Percentiles rank a stretch among this genome's conserved stretches.
phyloP scores from a whole-genome alignment of 805 yeast genomes.

The Lachancea kluyveri region DNA sequence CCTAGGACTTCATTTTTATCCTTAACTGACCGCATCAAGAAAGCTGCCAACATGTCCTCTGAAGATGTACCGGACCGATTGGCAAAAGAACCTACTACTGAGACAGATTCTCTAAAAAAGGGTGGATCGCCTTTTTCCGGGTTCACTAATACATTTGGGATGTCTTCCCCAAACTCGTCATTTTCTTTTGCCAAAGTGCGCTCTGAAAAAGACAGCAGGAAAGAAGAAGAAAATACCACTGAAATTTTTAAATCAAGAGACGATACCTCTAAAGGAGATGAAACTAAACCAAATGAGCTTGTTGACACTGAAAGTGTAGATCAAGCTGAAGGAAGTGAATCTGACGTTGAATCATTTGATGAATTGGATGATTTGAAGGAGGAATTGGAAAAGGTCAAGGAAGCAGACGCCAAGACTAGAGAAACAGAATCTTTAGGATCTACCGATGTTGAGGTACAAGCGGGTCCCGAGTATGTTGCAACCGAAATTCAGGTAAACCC shows the following conservation, averaged over 20 bases:
- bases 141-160: slow-evolving; percentile 17
- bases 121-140: slow-evolving; percentile 22
- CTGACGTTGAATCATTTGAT: slow-evolving; percentile 18
- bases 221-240: slow-evolving; percentile 4
- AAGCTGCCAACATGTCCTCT: slow-evolving; percentile 19
- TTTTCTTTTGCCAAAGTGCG: slow-evolving; percentile 13
- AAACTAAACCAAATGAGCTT: slow-evolving; percentile 6
- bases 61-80: slow-evolving; percentile 7
- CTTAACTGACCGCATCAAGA: slow-evolving; percentile 23
- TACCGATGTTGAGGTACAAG: no score
- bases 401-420: neutral
- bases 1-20: slow-evolving; percentile 15
- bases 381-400: slow-evolving; percentile 12
- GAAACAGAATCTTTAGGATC: no score
- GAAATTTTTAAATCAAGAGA: neutral
- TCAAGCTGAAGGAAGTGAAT: slow-evolving; percentile 5
- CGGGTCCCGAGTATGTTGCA: no score
- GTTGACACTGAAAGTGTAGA: slow-evolving; percentile 11
- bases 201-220: slow-evolving; percentile 2
- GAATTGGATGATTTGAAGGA: slow-evolving; percentile 17
- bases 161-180: slow-evolving; percentile 9
- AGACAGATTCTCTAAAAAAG: slow-evolving; percentile 1
- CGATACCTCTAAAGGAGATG: slow-evolving; percentile 1
- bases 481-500: neutral
- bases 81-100: neutral